Percentiles rank a stretch among this genome's conserved stretches.
Evolutionary conservation across 2,329 filamentous ascomycete genomes (phyloP).

Genomic region (Hypoxylon sp.): DNA sequence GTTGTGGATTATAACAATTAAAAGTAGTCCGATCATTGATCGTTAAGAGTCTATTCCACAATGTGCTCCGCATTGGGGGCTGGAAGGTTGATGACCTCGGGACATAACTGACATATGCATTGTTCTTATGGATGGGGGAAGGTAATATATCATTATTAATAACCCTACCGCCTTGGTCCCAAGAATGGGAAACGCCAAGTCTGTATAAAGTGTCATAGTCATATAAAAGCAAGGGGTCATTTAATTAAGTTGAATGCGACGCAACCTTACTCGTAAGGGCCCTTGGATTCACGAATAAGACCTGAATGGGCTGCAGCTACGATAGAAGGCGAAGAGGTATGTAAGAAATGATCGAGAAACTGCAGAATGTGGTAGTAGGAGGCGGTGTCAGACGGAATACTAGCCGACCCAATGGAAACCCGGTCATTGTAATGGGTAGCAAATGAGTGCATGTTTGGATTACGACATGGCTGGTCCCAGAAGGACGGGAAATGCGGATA

Average conservation of each 20-base stretch:
- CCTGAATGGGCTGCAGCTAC: conserved; percentile 8
- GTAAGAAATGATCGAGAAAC: conserved; percentile 19
- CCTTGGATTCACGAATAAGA: conserved; percentile 13
- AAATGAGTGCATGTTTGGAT: conserved; percentile 34
- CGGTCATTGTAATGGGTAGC: conserved; percentile 26
- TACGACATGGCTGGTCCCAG: conserved; percentile 45
- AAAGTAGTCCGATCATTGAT: conserved; percentile 4
- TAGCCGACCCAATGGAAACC: conserved; percentile 46
- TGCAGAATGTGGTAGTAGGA: conserved; percentile 24
- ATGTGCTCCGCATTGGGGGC: conserved; percentile 1
- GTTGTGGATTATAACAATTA: conserved; percentile 5
- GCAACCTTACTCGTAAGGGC: conserved; percentile 15
- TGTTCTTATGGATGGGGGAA: conserved; percentile 22
- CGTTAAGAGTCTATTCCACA: neutral
- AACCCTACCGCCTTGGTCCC: conserved; percentile 15
- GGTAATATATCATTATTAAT: conserved; percentile 29
- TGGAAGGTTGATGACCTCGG: conserved; percentile 7
- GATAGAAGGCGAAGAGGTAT: neutral
- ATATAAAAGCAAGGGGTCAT: conserved; percentile 21
- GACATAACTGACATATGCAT: conserved; percentile 38
- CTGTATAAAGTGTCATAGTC: conserved; percentile 7
- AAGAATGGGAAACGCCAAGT: conserved; percentile 10
- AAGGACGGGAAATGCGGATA: conserved; percentile 45
- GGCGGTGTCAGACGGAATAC: conserved; percentile 44
- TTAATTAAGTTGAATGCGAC: conserved; percentile 30